Base-by-base conservation (phyloP, 2,329 filamentous ascomycete species). In the Cyphellophora attinorum region DNA sequence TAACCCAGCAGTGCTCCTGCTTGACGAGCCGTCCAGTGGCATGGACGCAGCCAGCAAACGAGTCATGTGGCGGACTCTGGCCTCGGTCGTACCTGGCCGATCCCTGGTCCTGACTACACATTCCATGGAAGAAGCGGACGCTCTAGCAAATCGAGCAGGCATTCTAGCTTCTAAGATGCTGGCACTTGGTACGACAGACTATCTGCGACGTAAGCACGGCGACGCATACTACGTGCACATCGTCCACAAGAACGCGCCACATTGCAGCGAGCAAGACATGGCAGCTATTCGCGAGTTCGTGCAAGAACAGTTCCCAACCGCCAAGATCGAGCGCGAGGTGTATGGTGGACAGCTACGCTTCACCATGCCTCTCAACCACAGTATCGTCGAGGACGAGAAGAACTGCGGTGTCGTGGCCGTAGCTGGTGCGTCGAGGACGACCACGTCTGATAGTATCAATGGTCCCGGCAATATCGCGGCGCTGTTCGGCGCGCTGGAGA, bases 71-170 rank as follows among this genome's bases (percentile, higher is more conserved):
- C 76, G 76, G 37, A 93, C 86, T 0, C 67, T 95, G 1, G 74
- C 75, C 3, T 71, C 76, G 2, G 78, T 88, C 3, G 78, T 81
- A 0, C 72, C 76, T 0, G 85, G 85, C 0, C 74, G 88, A n/a
- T 83, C 80, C 0, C 74, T 95, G 11, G 67, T 96, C 2, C 70
- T 96, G 12, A 95, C 89, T 0, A 95, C 89, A 0, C 89, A 96
- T 57, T 84, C 76, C 31, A 94, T 95, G 86, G 88, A 95, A 56
- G 89, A 95, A 60, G 89, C 88, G 1, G 85, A 93, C 51, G 86
- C 86, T 1, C 68, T 96, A 2, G 88, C 88, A 0, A 77, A 76
- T 18, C 72, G 85, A 2, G 85, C 82, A 0, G 89, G 85, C 10
- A 94, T 96, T 46, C 76, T 96, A 60, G 84, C 86, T 6, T 73